Base-by-base conservation (phyloP, 2,329 filamentous ascomycete genomes). In the Fusarium armeniacum region DNA sequence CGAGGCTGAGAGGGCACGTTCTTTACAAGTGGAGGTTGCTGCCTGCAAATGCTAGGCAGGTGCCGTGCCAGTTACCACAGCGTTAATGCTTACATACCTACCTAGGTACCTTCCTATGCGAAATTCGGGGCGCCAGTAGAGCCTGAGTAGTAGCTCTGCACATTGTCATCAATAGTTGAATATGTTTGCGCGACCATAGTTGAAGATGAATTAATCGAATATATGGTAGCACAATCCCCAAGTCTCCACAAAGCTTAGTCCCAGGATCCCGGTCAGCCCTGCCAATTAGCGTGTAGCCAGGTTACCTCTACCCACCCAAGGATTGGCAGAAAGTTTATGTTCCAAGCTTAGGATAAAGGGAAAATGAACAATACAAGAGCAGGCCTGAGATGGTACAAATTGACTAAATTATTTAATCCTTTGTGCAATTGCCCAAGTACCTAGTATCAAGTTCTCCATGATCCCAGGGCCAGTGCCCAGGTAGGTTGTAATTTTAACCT, bases 221-320 rank as follows among this genome's bases (percentile, higher is more conserved):
- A 9, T 9, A 35, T 35, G 7, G 15, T 35, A 35, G 33, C 8
- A 18, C 7, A 9, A 35, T 9, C 13, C n/a, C 9, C 6, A 18
- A 18, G 16, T 40, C 36, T 40, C 36, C n/a, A 22, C n/a, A 40
- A 40, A 40, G n/a, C 10, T n/a, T 13, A 36, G 38, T 33, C 18
- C 33, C 20, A 33, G 12, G 5, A 49, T 26, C 62, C 62, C 61
- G 36, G n/a, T 60, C 64, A 68, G 65, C 65, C 65, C 53, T 68
- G 56, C 59, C 64, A 49, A 63, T 55, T 51, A 56, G 46, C 35
- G 65, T 51, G 30, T 38, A 52, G n/a, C 32, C 24, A 30, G 10
- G 28, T 30, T 30, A 30, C 28, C 10, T 28, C 26, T 10, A 9
- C 26, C 26, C 8, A 28, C 9, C 26, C 24, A 46, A n/a, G n/a